These are phyloP conservation scores for slime mould (Dictyostelium discoideum) DNA, from an alignment of 78 protist genomes.

Conservation along the genomic window DNA sequence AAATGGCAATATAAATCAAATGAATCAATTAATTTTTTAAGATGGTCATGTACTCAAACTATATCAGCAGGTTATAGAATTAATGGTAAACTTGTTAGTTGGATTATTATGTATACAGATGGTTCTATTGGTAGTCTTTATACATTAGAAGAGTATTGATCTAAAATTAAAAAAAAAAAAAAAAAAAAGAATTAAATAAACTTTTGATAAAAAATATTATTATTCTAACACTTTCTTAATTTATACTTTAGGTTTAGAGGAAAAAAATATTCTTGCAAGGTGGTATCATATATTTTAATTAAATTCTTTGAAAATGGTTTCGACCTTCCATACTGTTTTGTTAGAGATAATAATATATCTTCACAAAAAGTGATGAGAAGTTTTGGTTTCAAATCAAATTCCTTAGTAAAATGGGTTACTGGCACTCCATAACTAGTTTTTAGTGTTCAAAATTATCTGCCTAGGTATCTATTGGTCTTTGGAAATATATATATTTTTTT, in stretches of 20 bases:
- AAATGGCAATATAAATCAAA: conserved; percentile 20
- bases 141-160: background rate
- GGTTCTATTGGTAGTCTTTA: conserved; percentile 15
- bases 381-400: background rate
- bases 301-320: conserved; percentile 7
- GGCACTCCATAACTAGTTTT: background rate
- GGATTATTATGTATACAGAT: conserved; percentile 42
- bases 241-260: background rate
- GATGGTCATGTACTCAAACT: background rate
- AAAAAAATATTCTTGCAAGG: background rate
- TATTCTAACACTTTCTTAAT: background rate
- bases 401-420: background rate
- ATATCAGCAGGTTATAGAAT: conserved; percentile 16
- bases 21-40: background rate
- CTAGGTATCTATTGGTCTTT: too few relatives aligned
- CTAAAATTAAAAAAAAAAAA: too few relatives aligned
- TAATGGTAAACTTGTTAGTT: conserved; percentile 2
- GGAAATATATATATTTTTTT: too few relatives aligned
- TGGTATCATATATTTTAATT: background rate
- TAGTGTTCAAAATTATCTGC: too few relatives aligned
- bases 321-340: background rate
- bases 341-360: background rate
- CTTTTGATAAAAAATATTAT: too few relatives aligned
- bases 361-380: conserved; percentile 3
- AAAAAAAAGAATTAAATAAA: too few relatives aligned